Conservation (phyloP, 306 rosid species). For the Fagus sylvatica region DNA sequence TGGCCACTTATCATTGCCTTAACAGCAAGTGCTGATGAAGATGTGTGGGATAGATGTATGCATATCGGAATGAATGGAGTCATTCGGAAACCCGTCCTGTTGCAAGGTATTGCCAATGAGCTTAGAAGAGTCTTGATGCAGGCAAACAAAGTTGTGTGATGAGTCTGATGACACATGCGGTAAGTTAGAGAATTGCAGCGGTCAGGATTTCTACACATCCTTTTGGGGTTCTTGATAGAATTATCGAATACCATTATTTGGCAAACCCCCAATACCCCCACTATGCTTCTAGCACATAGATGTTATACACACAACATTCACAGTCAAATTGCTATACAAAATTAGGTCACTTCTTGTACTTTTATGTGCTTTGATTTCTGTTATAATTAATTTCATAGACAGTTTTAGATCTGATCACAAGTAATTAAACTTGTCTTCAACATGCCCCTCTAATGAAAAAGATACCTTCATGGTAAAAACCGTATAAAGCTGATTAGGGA, state of each 20-base stretch:
- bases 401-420: slow-evolving; percentile 18
- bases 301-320: slow-evolving; percentile 51
- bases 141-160: slow-evolving; percentile 56
- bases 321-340: slow-evolving; percentile 52
- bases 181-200: slow-evolving; percentile 23
- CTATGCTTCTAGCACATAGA: slow-evolving; percentile 38
- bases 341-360: slow-evolving; percentile 33
- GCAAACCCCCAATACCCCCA: slow-evolving; percentile 17
- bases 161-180: slow-evolving; percentile 36
- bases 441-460: background rate
- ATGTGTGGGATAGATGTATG: slow-evolving; percentile 80
- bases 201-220: slow-evolving; percentile 26
- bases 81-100: slow-evolving; percentile 73
- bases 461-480: slow-evolving; percentile 1
- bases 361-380: slow-evolving; percentile 12
- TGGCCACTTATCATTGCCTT: slow-evolving; percentile 81
- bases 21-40: slow-evolving; percentile 71
- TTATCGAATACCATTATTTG: slow-evolving; percentile 37
- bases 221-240: slow-evolving; percentile 34
- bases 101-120: slow-evolving; percentile 82
- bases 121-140: slow-evolving; percentile 73
- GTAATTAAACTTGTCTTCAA: slow-evolving; percentile 2
- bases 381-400: slow-evolving; percentile 12
- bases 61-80: slow-evolving; percentile 82
- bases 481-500: background rate